Conservation (phyloP, 2,329 filamentous ascomycete genomes). For the Cladosporium sp. region DNA sequence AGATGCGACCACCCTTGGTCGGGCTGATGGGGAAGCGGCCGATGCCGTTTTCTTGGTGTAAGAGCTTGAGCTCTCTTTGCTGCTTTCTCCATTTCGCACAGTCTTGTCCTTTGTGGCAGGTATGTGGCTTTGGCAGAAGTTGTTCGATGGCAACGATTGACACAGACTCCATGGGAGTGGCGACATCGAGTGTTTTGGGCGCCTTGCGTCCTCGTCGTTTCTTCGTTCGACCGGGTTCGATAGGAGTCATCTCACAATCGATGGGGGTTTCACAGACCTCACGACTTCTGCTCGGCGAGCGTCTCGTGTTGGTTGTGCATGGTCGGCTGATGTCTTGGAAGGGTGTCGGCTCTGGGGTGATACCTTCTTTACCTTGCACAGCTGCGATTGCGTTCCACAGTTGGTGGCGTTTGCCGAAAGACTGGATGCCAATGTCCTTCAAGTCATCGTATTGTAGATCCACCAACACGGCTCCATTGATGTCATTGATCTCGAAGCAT, state of each 20-base stretch:
- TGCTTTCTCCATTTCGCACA: constrained; percentile 80
- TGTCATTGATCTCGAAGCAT: constrained; percentile 87
- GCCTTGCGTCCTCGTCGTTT: constrained; percentile 39
- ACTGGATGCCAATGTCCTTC: constrained; percentile 73
- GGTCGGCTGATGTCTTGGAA: constrained; percentile 47
- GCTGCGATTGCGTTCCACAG: constrained; percentile 76
- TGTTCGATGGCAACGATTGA: constrained; percentile 93
- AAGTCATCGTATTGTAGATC: constrained; percentile 89
- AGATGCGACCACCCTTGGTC: constrained; percentile 63
- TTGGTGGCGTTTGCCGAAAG: constrained; percentile 74
- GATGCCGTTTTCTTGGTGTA: constrained; percentile 64
- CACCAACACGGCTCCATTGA: constrained; percentile 79
- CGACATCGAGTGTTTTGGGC: constrained; percentile 54
- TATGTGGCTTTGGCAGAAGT: constrained; percentile 76
- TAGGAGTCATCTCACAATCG: constrained; percentile 29
- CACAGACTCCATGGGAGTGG: constrained; percentile 76
- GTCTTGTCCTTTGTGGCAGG: constrained; percentile 79
- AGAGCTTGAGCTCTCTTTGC: constrained; percentile 69
- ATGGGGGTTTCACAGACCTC: constrained; percentile 18
- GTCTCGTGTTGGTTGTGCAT: constrained; percentile 32
- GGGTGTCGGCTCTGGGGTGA: constrained; percentile 43
- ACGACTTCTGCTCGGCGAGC: constrained; percentile 22
- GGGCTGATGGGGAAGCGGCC: constrained; percentile 55
- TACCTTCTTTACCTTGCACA: constrained; percentile 50
- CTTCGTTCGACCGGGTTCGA: constrained; percentile 31